Conservation (phyloP, 106 monocot species). For the Apostasia shenzhenica region DNA sequence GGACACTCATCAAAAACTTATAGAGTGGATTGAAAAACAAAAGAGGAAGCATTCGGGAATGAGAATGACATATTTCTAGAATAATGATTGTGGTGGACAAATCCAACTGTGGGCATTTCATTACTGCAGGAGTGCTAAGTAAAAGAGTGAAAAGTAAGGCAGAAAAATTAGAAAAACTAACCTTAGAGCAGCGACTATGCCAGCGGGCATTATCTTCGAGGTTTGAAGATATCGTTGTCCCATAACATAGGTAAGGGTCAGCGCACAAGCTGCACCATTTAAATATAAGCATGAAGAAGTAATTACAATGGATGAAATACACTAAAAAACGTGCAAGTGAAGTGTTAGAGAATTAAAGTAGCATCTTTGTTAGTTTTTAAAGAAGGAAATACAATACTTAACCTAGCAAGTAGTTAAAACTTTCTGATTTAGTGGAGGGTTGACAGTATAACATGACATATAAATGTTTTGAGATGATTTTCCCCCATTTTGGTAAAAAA, state of each 20-base stretch:
- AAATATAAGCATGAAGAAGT: neutral
- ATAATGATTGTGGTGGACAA: too few species aligned
- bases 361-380: neutral
- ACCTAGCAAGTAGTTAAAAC: too few species aligned
- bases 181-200: conserved; percentile 73
- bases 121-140: neutral
- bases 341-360: neutral
- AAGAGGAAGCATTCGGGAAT: neutral
- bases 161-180: conserved; percentile 12
- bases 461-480: too few species aligned
- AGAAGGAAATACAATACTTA: too few species aligned
- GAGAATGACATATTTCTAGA: too few species aligned
- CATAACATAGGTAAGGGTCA: conserved; percentile 63
- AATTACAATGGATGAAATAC: neutral
- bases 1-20: neutral
- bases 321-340: neutral
- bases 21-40: neutral
- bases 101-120: neutral
- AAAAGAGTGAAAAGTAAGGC: neutral
- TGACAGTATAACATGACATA: too few species aligned
- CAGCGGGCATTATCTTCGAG: conserved; percentile 88
- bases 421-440: too few species aligned
- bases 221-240: conserved; percentile 77
- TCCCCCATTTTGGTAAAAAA: too few species aligned
- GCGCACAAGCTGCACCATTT: conserved; percentile 61